Evolutionary conservation across 2,329 filamentous ascomycete species (phyloP).

Genomic region (Didymellaceae sp.): DNA sequence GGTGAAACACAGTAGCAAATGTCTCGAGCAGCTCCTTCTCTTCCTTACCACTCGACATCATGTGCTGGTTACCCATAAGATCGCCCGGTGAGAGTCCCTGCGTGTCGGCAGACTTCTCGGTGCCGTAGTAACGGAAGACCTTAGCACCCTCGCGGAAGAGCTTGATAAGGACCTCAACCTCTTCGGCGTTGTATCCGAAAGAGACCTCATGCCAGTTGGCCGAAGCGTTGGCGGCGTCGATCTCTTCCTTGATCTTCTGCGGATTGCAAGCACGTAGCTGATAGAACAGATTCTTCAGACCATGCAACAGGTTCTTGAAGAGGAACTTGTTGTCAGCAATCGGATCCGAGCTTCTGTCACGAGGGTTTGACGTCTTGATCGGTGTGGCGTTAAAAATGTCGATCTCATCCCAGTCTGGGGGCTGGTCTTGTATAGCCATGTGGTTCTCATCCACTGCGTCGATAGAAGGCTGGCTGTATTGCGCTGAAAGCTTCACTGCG

Average conservation of each 20-base stretch:
- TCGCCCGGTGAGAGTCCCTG: constrained; percentile 84
- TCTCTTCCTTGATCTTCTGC: constrained; percentile 58
- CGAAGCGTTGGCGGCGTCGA: constrained; percentile 80
- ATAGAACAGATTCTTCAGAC: constrained; percentile 95
- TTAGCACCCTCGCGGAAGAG: constrained; percentile 95
- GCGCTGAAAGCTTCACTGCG: constrained; percentile 87
- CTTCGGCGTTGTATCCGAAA: constrained; percentile 95
- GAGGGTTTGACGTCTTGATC: constrained; percentile 91
- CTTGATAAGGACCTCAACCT: constrained; percentile 95
- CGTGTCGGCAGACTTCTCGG: constrained; percentile 79
- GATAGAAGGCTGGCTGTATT: constrained; percentile 69
- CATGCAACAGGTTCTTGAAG: constrained; percentile 95
- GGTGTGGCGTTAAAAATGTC: constrained; percentile 97
- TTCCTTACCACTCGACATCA: constrained; percentile 91
- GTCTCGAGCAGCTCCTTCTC: constrained; percentile 97
- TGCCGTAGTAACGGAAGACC: constrained; percentile 96
- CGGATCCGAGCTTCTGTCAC: constrained; percentile 86
- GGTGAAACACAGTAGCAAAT: constrained; percentile 98
- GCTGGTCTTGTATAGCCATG: constrained; percentile 78
- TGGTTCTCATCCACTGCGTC: constrained; percentile 77
- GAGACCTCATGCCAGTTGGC: constrained; percentile 94
- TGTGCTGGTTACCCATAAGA: constrained; percentile 92
- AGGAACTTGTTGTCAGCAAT: constrained; percentile 97
- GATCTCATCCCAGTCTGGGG: constrained; percentile 95
- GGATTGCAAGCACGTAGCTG: constrained; percentile 91